These are phyloP conservation scores for Bullera alba DNA, from an alignment of 768 basidiomycete species.

Conservation along the genomic window DNA sequence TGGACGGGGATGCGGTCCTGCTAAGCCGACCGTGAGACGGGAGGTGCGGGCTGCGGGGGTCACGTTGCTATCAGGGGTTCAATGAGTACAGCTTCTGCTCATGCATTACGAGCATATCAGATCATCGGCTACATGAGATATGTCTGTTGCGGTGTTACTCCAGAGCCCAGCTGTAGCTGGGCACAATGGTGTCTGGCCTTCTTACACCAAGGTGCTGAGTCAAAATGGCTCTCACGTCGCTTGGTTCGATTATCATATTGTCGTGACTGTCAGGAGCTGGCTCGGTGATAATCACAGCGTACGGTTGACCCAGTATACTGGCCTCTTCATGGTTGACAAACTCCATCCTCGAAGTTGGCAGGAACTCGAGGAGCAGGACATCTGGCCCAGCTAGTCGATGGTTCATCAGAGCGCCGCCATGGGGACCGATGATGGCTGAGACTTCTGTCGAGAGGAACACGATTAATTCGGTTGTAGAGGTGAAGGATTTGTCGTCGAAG, in stretches of 20 bases:
- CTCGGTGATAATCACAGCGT: neutral
- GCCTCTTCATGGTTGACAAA: neutral
- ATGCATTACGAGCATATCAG: neutral
- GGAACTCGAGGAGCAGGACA: neutral
- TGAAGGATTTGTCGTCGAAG: neutral
- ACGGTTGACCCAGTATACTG: neutral
- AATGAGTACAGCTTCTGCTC: neutral
- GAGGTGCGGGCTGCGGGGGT: no score
- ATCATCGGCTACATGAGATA: no score
- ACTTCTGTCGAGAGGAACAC: neutral
- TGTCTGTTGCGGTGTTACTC: neutral
- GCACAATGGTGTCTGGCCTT: neutral
- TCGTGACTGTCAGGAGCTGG: neutral
- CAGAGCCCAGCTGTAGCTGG: neutral
- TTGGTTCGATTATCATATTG: neutral
- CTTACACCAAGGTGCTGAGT: neutral
- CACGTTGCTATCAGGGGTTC: no score
- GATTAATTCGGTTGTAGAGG: neutral
- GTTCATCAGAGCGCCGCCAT: neutral
- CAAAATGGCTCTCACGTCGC: neutral
- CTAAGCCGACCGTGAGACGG: slow-evolving; percentile 26
- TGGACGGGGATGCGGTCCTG: slow-evolving; percentile 44
- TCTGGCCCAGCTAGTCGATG: neutral
- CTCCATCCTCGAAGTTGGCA: neutral
- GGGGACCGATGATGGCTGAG: neutral